Evolutionary conservation across 179 eudicot species (phyloP).

Genomic region (Silene noctiflora): DNA sequence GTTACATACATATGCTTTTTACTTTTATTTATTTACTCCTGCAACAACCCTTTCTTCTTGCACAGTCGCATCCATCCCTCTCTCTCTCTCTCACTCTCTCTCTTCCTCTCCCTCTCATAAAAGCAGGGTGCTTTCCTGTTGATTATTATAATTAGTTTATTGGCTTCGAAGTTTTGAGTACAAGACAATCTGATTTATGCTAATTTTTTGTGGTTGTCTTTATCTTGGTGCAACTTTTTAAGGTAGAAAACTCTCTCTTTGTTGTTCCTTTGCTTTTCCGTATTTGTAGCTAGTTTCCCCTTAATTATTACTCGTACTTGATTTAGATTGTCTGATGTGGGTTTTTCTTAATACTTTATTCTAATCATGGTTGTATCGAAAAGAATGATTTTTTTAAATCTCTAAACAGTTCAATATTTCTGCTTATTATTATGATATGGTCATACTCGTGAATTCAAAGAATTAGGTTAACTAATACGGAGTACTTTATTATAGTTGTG

Average conservation of each 20-base stretch:
- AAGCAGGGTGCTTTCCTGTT: constrained; percentile 21
- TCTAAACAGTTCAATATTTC: constrained; percentile 28
- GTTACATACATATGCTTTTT: constrained; percentile 4
- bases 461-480: constrained; percentile 37
- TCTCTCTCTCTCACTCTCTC: no score
- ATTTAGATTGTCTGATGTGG: constrained; percentile 35
- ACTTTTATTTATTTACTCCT: neutral
- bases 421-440: constrained; percentile 13
- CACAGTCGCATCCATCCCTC: no score
- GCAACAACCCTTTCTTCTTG: no score
- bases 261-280: no score
- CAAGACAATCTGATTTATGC: constrained; percentile 12
- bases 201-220: constrained; percentile 7
- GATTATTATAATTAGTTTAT: constrained; percentile 21
- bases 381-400: constrained; percentile 29
- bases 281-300: constrained; percentile 1
- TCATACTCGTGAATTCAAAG: constrained; percentile 33
- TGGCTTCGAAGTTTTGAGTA: constrained; percentile 20
- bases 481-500: constrained; percentile 27
- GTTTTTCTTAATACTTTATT: constrained; percentile 36
- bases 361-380: constrained; percentile 47
- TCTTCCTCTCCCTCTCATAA: no score
- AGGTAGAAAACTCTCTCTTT: constrained; percentile 15
- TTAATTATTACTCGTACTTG: constrained; percentile 24
- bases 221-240: constrained; percentile 16